Conservation (phyloP, 805 yeast species). For the Metschnikowia koreensis region DNA sequence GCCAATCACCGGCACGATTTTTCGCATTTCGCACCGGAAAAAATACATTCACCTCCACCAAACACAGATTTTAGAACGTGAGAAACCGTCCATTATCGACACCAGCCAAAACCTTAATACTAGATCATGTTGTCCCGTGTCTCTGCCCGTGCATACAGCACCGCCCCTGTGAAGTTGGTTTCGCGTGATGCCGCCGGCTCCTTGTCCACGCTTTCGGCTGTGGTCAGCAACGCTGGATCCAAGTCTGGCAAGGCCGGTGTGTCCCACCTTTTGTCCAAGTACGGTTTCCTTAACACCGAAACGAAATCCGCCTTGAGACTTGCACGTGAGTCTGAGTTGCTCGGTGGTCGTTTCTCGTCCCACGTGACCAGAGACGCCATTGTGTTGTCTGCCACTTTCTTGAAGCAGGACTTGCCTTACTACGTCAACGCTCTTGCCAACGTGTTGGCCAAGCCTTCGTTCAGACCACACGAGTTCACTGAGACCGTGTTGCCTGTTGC, state of each 20-base stretch:
- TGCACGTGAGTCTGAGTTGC: constrained; percentile 89
- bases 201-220: constrained; percentile 74
- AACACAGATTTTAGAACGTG: background rate
- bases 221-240: constrained; percentile 81
- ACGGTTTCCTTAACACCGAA: constrained; percentile 78
- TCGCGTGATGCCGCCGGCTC: constrained; percentile 62
- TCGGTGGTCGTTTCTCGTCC: constrained; percentile 79
- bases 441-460: constrained; percentile 65
- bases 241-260: constrained; percentile 73
- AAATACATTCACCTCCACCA: background rate
- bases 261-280: constrained; percentile 81
- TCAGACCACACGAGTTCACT: constrained; percentile 76
- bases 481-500: constrained; percentile 86
- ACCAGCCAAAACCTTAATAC: background rate
- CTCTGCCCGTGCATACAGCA: constrained; percentile 42
- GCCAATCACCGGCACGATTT: constrained; percentile 22
- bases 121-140: constrained; percentile 40
- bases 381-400: constrained; percentile 75
- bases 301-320: constrained; percentile 86
- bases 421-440: constrained; percentile 83
- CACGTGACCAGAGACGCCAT: constrained; percentile 80
- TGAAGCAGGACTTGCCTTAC: constrained; percentile 87
- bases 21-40: constrained; percentile 13
- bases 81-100: background rate
- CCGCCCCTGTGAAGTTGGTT: constrained; percentile 46